These are phyloP conservation scores for Stereocaulon alpinum DNA, from an alignment of 495 filamentous ascomycete species.

Conservation along the genomic window DNA sequence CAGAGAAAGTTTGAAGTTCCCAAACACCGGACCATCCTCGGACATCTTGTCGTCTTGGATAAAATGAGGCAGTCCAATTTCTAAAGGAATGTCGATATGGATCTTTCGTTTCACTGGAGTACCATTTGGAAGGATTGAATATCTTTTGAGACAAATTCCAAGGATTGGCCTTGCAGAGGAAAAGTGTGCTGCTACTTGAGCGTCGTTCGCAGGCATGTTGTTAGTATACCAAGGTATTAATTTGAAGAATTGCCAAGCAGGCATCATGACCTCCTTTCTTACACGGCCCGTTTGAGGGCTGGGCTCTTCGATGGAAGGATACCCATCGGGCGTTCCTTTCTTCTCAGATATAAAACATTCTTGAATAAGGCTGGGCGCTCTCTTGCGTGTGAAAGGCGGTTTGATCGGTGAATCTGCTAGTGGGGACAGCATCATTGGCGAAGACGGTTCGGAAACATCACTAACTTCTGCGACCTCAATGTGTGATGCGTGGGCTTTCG, in stretches of 20 bases:
- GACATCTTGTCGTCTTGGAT: conserved; percentile 67
- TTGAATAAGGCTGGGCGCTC: conserved; percentile 53
- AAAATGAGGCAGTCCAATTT: conserved; percentile 81
- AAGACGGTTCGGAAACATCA: conserved; percentile 30
- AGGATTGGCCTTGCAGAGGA: conserved; percentile 68
- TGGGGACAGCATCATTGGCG: conserved; percentile 29
- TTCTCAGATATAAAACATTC: conserved; percentile 45
- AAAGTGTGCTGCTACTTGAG: conserved; percentile 63
- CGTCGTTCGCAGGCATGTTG: conserved; percentile 58
- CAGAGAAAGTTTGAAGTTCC: conserved; percentile 80
- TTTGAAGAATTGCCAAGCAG: conserved; percentile 95
- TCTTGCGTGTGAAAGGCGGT: conserved; percentile 27
- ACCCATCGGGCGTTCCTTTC: conserved; percentile 18
- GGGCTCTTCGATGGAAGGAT: conserved; percentile 28
- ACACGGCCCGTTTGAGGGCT: conserved; percentile 20
- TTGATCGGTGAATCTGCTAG: conserved; percentile 20
- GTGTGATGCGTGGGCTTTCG: conserved; percentile 42
- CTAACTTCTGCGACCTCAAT: conserved; percentile 51
- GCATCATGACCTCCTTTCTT: conserved; percentile 75
- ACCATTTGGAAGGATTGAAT: conserved; percentile 63
- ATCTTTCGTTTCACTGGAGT: conserved; percentile 60
- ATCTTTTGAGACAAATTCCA: conserved; percentile 86
- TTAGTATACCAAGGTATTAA: conserved; percentile 67
- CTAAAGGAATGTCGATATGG: conserved; percentile 82
- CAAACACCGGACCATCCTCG: conserved; percentile 53